These are phyloP conservation scores for Nemania sp. DNA, from an alignment of 2,329 filamentous ascomycete species.

Conservation along the genomic window DNA sequence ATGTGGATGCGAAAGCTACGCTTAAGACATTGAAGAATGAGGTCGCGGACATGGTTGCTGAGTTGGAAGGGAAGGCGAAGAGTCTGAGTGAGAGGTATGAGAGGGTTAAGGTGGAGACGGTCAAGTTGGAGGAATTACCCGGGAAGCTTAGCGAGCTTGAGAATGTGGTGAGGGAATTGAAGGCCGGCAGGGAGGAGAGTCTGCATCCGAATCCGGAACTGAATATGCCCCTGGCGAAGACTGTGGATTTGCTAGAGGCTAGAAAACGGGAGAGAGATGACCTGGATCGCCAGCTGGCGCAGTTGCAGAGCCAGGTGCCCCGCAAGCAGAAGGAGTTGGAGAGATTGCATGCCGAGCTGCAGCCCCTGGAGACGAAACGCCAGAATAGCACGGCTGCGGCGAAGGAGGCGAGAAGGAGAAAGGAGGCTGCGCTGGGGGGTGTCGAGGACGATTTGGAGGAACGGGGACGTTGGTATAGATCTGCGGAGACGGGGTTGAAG, in stretches of 20 bases:
- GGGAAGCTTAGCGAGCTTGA: slow-evolving; percentile 53
- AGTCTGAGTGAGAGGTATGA: slow-evolving; percentile 61
- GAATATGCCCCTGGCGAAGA: slow-evolving; percentile 61
- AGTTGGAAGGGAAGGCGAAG: slow-evolving; percentile 68
- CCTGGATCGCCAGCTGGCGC: slow-evolving; percentile 65
- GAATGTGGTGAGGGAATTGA: slow-evolving; percentile 50
- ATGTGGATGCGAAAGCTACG: slow-evolving; percentile 71
- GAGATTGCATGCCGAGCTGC: slow-evolving; percentile 67
- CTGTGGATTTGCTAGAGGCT: slow-evolving; percentile 55
- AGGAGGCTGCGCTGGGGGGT: slow-evolving; percentile 66
- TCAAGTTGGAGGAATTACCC: slow-evolving; percentile 56
- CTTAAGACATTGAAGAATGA: slow-evolving; percentile 81
- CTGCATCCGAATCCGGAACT: slow-evolving; percentile 49
- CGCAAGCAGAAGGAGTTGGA: slow-evolving; percentile 70
- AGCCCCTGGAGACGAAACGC: slow-evolving; percentile 68
- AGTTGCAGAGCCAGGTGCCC: slow-evolving; percentile 63
- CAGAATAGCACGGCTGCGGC: slow-evolving; percentile 67
- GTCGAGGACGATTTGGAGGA: slow-evolving; percentile 75
- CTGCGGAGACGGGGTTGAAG: slow-evolving; percentile 65
- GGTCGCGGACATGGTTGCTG: slow-evolving; percentile 71
- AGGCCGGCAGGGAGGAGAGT: slow-evolving; percentile 43
- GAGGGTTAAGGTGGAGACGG: slow-evolving; percentile 51
- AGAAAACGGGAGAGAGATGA: slow-evolving; percentile 56
- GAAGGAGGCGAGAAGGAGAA: slow-evolving; percentile 69
- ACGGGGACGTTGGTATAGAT: slow-evolving; percentile 73